Conservation (phyloP, 2,329 filamentous ascomycete species). For the Xylariaceae sp. region DNA sequence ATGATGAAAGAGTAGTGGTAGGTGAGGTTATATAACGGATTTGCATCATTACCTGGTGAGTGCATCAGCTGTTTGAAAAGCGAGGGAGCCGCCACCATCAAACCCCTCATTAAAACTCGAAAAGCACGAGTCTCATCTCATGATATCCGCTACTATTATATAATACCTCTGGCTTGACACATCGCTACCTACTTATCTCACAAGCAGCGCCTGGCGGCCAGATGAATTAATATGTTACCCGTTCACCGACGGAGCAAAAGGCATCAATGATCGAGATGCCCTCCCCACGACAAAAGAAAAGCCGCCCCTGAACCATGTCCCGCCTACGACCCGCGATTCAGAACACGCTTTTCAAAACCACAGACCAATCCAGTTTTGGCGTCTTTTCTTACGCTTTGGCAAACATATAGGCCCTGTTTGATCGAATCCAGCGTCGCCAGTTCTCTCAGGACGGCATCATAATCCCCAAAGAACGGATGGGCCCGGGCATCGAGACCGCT, state of each 20-base stretch:
- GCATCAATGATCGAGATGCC: background rate
- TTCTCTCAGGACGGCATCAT: constrained; percentile 21
- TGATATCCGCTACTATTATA: background rate
- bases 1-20: background rate
- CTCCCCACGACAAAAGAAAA: background rate
- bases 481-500: constrained; percentile 39
- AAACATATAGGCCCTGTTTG: constrained; percentile 27
- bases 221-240: background rate
- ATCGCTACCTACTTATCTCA: background rate
- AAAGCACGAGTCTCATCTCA: background rate
- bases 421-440: constrained; percentile 37
- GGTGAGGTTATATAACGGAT: background rate
- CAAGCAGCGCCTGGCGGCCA: background rate
- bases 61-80: background rate
- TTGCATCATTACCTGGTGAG: constrained; percentile 9
- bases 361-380: constrained; percentile 3
- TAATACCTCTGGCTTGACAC: background rate
- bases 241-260: background rate
- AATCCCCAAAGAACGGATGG: constrained; percentile 50
- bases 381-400: constrained; percentile 4
- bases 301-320: background rate
- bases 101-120: background rate
- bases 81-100: background rate
- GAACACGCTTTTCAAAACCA: constrained; percentile 3
- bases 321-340: background rate